Base-by-base conservation (phyloP, 495 filamentous ascomycete genomes). In the Sordaria brevicollis region DNA sequence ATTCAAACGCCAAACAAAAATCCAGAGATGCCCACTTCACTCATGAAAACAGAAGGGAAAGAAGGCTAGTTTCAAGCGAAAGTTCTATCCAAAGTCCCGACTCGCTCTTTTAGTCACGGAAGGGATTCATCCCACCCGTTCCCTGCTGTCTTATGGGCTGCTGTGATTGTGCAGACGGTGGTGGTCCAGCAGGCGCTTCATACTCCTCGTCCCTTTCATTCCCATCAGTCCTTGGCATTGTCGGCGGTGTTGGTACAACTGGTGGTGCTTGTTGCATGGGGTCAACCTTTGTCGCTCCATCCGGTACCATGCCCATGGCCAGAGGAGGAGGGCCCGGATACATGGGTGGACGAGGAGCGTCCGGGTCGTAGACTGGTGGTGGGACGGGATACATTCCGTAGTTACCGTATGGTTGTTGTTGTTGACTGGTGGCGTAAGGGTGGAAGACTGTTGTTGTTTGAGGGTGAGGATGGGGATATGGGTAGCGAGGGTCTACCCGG, bases 381-480 rank as follows among this genome's bases (percentile, higher is more conserved):
- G 88, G 88, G 73, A 89, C 82, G n/a, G 80, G 68, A 36, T 90
- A 77, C 86, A 89, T 88, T 68, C 81, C 82, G 72, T 88, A 87
- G 49, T 17, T 62, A 7, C 49, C 49, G 25, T 62, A 31, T 5
- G 49, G 25, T 17, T 62, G 54, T n/a, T 72, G 67, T 15, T 34
- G 33, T 7, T 79, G 76, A 25, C 79, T 76, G 35, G 72, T 71
- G 15, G 73, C 72, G 65, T 83, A 83, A 17, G 68, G 74, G 66
- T 49, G 75, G 67, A 79, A 82, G 37, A 73, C 72, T 13, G 75
- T 72, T 62, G n/a, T n/a, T n/a, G n/a, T n/a, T 11, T 38, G 15
- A 35, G 68, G 25, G 39, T 34, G 43, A 11, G 76, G 72, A 35
- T 79, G 73, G 15, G 84, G 84, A 67, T 81, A 80, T 37, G 77